These are phyloP conservation scores for Pisolithus microcarpus DNA, from an alignment of 768 basidiomycete species.

Conservation along the genomic window DNA sequence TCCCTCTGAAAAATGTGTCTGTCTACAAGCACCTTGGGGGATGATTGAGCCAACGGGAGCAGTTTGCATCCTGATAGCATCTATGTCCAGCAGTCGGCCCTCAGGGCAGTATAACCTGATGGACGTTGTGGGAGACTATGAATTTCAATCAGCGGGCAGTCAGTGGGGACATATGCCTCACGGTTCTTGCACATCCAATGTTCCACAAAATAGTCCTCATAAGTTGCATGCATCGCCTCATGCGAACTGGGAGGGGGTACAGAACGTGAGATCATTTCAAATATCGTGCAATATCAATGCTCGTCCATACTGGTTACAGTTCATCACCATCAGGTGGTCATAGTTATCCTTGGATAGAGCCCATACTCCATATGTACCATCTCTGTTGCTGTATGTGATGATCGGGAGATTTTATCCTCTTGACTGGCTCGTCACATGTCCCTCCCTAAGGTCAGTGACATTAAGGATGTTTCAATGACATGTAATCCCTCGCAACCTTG, in stretches of 20 bases:
- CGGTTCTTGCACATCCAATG: no score
- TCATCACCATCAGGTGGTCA: conserved; percentile 47
- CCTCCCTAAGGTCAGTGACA: no score
- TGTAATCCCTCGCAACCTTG: no score
- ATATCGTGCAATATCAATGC: conserved; percentile 50
- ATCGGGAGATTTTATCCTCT: no score
- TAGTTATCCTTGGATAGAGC: conserved; percentile 23
- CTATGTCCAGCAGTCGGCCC: conserved; percentile 17
- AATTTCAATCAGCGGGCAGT: conserved; percentile 54
- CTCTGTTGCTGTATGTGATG: no score
- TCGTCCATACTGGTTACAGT: conserved; percentile 48
- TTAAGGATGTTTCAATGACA: no score
- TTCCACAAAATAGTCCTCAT: no score
- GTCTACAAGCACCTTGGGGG: no score
- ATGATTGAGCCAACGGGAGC: conserved; percentile 32
- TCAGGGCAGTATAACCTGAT: conserved; percentile 33
- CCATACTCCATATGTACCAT: no score
- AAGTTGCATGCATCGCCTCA: conserved; percentile 40
- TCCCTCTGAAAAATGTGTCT: no score
- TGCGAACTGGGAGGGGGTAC: conserved; percentile 43
- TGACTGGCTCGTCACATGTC: no score
- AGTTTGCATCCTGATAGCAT: conserved; percentile 19
- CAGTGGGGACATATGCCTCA: no score
- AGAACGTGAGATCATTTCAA: conserved; percentile 60
- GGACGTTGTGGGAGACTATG: conserved; percentile 35